Evolutionary conservation across 192 early-diverging fungal species (phyloP).

Genomic region (Dissophora globulifera): DNA sequence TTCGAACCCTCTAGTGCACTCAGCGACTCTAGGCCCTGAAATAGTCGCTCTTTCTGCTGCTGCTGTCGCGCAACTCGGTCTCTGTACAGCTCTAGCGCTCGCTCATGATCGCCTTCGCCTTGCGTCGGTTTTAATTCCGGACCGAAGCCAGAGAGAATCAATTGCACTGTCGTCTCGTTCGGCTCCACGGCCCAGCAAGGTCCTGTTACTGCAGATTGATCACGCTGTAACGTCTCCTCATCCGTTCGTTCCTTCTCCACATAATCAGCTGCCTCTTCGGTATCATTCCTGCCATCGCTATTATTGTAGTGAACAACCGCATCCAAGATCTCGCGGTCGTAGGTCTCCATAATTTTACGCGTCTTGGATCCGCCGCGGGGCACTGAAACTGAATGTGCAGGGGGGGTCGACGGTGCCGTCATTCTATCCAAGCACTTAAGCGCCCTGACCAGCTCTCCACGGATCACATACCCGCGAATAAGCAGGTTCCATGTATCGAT

Average conservation of each 20-base stretch:
- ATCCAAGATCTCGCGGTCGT: constrained; percentile 34
- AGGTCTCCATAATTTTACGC: constrained; percentile 23
- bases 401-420: background rate
- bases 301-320: constrained; percentile 24
- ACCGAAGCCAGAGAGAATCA: constrained; percentile 41
- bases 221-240: background rate
- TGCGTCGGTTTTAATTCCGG: constrained; percentile 27
- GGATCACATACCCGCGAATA: constrained; percentile 40
- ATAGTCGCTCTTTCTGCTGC: constrained; percentile 19
- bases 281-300: background rate
- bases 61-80: constrained; percentile 33
- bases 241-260: background rate
- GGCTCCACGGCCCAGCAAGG: constrained; percentile 3
- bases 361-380: constrained; percentile 8
- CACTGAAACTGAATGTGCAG: background rate
- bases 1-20: background rate
- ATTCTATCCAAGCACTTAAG: constrained; percentile 31
- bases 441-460: constrained; percentile 20
- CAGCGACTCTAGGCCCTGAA: constrained; percentile 15
- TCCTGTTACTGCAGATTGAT: too few relatives aligned
- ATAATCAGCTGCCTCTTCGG: too few relatives aligned
- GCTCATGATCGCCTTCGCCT: constrained; percentile 26
- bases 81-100: constrained; percentile 38
- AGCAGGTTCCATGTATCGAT: constrained; percentile 40
- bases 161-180: constrained; percentile 16